A percentile compares a stretch with the other conserved stretches of the same genome.
These are phyloP conservation scores for Stromatinia cepivora DNA, from an alignment of 2,329 filamentous ascomycete species.

Conservation along the genomic window DNA sequence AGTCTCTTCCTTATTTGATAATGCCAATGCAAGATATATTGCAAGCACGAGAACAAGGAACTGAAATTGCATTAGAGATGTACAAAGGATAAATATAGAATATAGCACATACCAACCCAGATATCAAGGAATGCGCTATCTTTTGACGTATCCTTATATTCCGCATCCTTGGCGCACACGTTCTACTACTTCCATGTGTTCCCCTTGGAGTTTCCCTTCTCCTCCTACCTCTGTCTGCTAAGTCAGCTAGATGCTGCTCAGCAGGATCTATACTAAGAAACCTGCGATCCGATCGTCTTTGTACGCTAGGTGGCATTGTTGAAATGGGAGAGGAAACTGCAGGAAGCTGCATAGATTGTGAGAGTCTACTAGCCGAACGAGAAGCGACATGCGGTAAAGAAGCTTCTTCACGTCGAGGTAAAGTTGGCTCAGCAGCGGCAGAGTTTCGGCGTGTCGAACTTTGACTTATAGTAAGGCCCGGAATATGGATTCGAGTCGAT, in stretches of 20 bases:
- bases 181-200: constrained; percentile 33
- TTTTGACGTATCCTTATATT: constrained; percentile 55
- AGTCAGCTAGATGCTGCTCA: constrained; percentile 49
- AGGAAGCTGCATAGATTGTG: constrained; percentile 23
- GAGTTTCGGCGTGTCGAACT: constrained; percentile 41
- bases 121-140: constrained; percentile 62
- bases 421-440: constrained; percentile 17
- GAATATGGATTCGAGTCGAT: constrained; percentile 46
- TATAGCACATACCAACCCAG: constrained; percentile 48
- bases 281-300: constrained; percentile 30
- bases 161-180: constrained; percentile 53
- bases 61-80: constrained; percentile 28
- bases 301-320: constrained; percentile 26
- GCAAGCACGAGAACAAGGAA: constrained; percentile 36
- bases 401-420: constrained; percentile 9
- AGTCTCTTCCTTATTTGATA: constrained; percentile 62
- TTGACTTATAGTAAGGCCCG: constrained; percentile 42
- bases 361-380: constrained; percentile 27
- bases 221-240: constrained; percentile 47
- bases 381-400: constrained; percentile 25
- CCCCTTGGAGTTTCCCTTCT: constrained; percentile 36
- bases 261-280: constrained; percentile 51
- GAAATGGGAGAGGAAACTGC: constrained; percentile 27
- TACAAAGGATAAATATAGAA: not conserved
- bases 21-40: constrained; percentile 64